These are phyloP conservation scores for Achaetomiella virescens DNA, from an alignment of 495 filamentous ascomycete species.

Conservation along the genomic window DNA sequence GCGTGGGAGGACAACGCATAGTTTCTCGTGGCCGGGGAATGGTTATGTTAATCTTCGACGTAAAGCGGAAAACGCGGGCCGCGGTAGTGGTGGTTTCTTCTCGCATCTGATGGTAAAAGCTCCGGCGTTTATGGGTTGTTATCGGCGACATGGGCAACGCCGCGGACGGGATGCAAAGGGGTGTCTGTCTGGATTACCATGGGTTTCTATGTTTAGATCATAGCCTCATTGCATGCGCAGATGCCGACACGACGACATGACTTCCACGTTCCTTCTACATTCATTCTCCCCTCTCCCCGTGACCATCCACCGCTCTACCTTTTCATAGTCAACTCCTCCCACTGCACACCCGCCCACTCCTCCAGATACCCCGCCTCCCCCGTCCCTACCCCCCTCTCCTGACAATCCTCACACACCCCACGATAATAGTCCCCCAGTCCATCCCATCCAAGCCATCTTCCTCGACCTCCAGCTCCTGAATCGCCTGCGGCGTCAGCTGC, in stretches of 20 bases:
- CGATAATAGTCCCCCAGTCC: conserved; percentile 96
- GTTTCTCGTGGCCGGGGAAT: not conserved
- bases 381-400: conserved; percentile 21
- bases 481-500: conserved; percentile 86
- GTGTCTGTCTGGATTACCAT: conserved; percentile 13
- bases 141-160: conserved; percentile 20
- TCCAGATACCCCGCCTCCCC: conserved; percentile 58
- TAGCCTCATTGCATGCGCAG: conserved; percentile 19
- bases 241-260: conserved; percentile 24
- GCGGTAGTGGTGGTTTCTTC: conserved; percentile 7
- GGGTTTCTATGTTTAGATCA: conserved; percentile 19
- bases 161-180: conserved; percentile 17
- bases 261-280: not conserved
- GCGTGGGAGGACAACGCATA: conserved; percentile 86
- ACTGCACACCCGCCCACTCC: conserved; percentile 96
- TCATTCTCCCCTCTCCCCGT: not conserved
- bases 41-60: conserved; percentile 10
- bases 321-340: conserved; percentile 63
- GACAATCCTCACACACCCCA: conserved; percentile 62
- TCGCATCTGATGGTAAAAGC: conserved; percentile 23
- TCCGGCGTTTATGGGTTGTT: conserved; percentile 30
- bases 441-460: conserved; percentile 78
- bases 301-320: conserved; percentile 13
- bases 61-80: conserved; percentile 4
- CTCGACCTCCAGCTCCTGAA: conserved; percentile 78